phyloP scores from a whole-genome alignment of 2,329 filamentous ascomycete genomes.

The Trichophyton rubrum region DNA sequence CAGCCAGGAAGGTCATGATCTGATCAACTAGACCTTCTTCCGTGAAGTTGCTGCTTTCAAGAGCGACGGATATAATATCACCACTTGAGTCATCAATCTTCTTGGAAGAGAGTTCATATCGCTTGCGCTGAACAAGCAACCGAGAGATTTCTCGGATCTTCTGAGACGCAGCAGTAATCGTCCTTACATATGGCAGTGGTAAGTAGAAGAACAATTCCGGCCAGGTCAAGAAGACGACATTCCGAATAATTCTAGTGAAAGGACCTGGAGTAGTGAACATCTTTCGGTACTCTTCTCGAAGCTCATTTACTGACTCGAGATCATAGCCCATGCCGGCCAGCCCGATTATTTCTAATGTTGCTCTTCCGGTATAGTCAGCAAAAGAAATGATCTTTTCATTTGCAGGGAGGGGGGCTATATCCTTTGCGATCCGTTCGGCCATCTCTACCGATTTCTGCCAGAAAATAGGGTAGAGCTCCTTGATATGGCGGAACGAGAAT shows the following conservation, averaged over 20 bases:
- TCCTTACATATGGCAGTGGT: constrained; percentile 59
- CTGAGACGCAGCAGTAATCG: constrained; percentile 43
- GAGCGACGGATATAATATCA: constrained; percentile 70
- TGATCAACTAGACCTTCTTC: constrained; percentile 77
- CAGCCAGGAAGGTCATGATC: constrained; percentile 79
- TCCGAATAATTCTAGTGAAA: constrained; percentile 3
- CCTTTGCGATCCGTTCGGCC: constrained; percentile 46
- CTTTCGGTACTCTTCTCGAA: constrained; percentile 34
- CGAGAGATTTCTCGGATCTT: constrained; percentile 54
- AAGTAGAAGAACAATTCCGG: constrained; percentile 48
- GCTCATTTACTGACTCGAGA: constrained; percentile 47
- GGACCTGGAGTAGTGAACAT: constrained; percentile 16
- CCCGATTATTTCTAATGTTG: constrained; percentile 65
- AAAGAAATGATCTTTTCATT: constrained; percentile 43
- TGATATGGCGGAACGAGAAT: constrained; percentile 76
- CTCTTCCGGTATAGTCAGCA: constrained; percentile 49
- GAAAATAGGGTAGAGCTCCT: constrained; percentile 71
- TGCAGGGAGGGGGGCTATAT: constrained; percentile 24
- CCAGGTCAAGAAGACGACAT: constrained; percentile 53
- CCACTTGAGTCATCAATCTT: constrained; percentile 24
- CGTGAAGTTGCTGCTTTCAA: constrained; percentile 61
- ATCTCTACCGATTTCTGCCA: constrained; percentile 65
- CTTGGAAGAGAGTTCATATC: constrained; percentile 35
- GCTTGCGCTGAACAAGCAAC: constrained; percentile 60
- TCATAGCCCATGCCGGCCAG: constrained; percentile 58